Percentiles rank a stretch among this genome's conserved stretches.
These are phyloP conservation scores for Ogataea methanolica DNA, from an alignment of 805 yeast species.

Conservation along the genomic window DNA sequence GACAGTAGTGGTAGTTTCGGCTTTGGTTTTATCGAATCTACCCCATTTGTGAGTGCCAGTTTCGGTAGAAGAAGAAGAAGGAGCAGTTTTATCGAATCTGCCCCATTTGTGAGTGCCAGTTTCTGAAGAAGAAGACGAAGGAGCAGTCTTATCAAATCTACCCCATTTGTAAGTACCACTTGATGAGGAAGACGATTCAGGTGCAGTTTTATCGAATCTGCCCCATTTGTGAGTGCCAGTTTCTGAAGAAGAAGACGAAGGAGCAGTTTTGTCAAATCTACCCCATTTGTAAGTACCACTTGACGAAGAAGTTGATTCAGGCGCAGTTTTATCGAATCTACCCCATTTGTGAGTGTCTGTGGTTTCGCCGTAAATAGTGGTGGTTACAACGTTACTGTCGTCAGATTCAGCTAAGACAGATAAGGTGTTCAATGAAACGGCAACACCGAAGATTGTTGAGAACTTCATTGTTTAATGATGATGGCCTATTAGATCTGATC, in stretches of 20 bases:
- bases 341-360: conserved; percentile 43
- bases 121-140: conserved; percentile 26
- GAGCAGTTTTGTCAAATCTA: conserved; percentile 45
- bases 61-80: conserved; percentile 21
- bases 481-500: not conserved
- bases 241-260: conserved; percentile 29
- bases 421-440: conserved; percentile 32
- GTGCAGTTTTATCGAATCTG: conserved; percentile 44
- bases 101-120: conserved; percentile 55
- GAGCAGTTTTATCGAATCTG: conserved; percentile 45
- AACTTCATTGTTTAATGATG: conserved; percentile 38
- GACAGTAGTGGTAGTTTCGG: conserved; percentile 35
- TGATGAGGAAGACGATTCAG: conserved; percentile 26
- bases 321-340: conserved; percentile 44
- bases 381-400: conserved; percentile 24
- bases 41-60: conserved; percentile 43
- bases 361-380: no score
- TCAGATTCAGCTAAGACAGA: conserved; percentile 33
- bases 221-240: conserved; percentile 52
- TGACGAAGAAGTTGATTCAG: conserved; percentile 26
- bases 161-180: conserved; percentile 43
- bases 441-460: conserved; percentile 29
- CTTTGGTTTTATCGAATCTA: conserved; percentile 44
- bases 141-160: conserved; percentile 44
- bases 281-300: conserved; percentile 55